A percentile compares a stretch with the other conserved stretches of the same genome.
These are phyloP conservation scores for Aspergillus oerlinghausenensis DNA, from an alignment of 2,329 filamentous ascomycete species.

Conservation along the genomic window DNA sequence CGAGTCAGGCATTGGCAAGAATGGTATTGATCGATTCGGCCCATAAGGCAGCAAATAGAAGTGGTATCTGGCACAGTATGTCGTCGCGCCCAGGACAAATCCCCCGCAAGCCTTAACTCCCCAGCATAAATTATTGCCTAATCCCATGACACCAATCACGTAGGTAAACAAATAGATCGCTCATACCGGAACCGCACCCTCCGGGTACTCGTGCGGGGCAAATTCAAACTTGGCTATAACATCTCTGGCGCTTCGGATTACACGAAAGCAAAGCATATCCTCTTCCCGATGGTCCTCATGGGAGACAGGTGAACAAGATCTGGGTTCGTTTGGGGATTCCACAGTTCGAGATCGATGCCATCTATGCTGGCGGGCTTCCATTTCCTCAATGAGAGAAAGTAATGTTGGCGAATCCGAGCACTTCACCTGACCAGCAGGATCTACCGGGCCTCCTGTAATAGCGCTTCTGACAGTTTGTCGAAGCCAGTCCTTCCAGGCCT, in stretches of 20 bases:
- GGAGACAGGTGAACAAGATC: neutral
- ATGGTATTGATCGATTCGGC: neutral
- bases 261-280: slow-evolving; percentile 30
- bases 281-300: slow-evolving; percentile 18
- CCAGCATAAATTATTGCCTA: neutral
- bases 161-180: neutral
- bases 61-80: neutral
- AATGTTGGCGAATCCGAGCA: slow-evolving; percentile 34
- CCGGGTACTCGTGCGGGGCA: slow-evolving; percentile 31
- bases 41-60: neutral
- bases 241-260: slow-evolving; percentile 30
- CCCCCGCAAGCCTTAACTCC: neutral
- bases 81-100: neutral
- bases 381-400: slow-evolving; percentile 35
- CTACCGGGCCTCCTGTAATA: slow-evolving; percentile 30
- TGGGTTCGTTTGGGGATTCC: neutral
- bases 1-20: neutral
- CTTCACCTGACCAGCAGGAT: slow-evolving; percentile 16
- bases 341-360: slow-evolving; percentile 31
- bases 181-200: slow-evolving; percentile 13
- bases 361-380: slow-evolving; percentile 40
- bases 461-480: slow-evolving; percentile 32
- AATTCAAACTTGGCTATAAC: slow-evolving; percentile 34
- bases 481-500: slow-evolving; percentile 37
- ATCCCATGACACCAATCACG: neutral